Percentiles rank a stretch among this genome's conserved stretches.
Evolutionary conservation across 306 rosid genomes (phyloP).

Genomic region (Ormosia emarginata): DNA sequence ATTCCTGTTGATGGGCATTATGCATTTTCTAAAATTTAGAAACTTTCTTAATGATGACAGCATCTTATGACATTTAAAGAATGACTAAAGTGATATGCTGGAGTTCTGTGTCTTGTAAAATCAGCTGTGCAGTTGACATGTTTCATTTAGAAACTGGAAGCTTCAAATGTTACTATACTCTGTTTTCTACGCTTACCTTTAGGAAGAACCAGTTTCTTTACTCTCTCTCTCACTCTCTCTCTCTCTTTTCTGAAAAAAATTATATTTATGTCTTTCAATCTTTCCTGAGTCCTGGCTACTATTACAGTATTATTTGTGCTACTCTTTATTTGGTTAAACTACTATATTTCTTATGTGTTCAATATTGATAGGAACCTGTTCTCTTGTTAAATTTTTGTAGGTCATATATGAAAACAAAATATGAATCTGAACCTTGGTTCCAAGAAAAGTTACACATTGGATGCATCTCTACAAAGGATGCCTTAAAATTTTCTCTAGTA

Average conservation of each 20-base stretch:
- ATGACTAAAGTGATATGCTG: neutral
- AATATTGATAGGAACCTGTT: neutral
- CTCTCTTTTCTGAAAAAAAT: no score
- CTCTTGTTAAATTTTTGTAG: slow-evolving; percentile 35
- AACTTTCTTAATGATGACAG: neutral
- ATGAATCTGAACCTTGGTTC: slow-evolving; percentile 65
- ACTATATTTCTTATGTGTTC: neutral
- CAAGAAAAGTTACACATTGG: slow-evolving; percentile 35
- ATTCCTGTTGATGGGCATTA: neutral
- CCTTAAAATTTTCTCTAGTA: slow-evolving; percentile 51
- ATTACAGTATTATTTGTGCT: neutral
- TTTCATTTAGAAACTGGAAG: neutral
- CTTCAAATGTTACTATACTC: neutral
- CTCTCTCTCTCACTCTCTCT: no score
- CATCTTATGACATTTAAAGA: neutral
- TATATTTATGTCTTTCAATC: no score
- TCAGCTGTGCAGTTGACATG: neutral
- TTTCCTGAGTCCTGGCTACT: neutral
- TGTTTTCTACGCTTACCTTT: neutral
- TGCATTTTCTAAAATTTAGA: neutral
- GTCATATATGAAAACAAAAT: slow-evolving; percentile 55
- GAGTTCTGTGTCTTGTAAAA: neutral
- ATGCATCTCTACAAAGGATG: slow-evolving; percentile 68
- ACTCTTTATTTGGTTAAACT: slow-evolving; percentile 1
- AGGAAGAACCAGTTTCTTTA: neutral